Evolutionary conservation across 1,284 basidiomycete genomes (phyloP), one percentile per base, ranked within the genome.

Genomic region (Ceratobasidium sp.): DNA sequence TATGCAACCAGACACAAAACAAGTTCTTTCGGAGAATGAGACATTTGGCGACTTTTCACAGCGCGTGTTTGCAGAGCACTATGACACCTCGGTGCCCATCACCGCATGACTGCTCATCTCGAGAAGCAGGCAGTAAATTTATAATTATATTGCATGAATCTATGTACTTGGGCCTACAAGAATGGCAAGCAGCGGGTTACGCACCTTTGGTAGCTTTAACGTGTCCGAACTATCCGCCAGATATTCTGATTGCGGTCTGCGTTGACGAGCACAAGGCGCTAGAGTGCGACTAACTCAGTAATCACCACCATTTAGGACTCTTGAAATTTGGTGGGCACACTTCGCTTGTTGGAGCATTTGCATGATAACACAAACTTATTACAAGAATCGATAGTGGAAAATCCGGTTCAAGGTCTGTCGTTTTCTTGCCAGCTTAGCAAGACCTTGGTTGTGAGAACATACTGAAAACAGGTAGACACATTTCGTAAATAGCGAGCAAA

Each of bases 1-100:
- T 84, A 90, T 97, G 88, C 94, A 97, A 80, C 95, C 96, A 0
- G 88, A 96, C 79, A 89, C 91, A 4, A 84, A 92, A 74, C 89
- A 92, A 76, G 84, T 86, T 43, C 86, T 97, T 32, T 89, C 90
- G 0, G 80, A 81, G 43, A 80, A 82, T 0, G 87, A 90, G 79
- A 94, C 92, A 23, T 98, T 96, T 78, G 96, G 95, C 0, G 85
- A 90, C 75, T 97, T 97, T 81, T 94, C 92, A 77, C 92, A 93
- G 79, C 84, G 87, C 73, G 86, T 96, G 30, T 89, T 97, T 75
- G 85, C 86, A 73, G 85, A 91, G 77, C 95, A 97, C 83, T 96
- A 96, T 78, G 81, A 75, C 26, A 18, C 58, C 43, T 43, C 53
- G 14, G 30, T 36, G 39, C 53, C 65, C 28, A 55, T 50, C 41